These are phyloP conservation scores for Fraxinus angustifolia DNA, from an alignment of 305 asterid species.

Conservation along the genomic window DNA sequence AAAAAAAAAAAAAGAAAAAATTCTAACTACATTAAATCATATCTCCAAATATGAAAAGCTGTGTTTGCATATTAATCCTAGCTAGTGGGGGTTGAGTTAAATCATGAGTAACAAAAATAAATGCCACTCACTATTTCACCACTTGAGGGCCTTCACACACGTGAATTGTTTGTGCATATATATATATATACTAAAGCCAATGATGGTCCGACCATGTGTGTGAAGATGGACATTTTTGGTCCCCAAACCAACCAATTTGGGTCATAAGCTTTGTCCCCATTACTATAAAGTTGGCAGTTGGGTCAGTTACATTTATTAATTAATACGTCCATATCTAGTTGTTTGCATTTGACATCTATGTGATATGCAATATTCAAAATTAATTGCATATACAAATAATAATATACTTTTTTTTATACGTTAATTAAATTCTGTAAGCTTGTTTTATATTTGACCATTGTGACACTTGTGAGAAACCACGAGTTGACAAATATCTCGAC, in stretches of 20 bases:
- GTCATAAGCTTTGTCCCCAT: conserved; percentile 10
- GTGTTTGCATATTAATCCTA: conserved; percentile 1
- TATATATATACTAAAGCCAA: background rate
- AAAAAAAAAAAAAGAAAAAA: too few species aligned
- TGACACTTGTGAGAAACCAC: background rate
- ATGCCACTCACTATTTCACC: conserved; percentile 5
- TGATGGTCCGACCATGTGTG: conserved; percentile 55
- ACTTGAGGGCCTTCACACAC: conserved; percentile 17
- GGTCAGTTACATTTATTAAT: background rate
- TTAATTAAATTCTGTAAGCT: too few species aligned
- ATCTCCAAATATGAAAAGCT: conserved; percentile 9
- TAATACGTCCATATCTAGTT: background rate
- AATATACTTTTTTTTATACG: too few species aligned
- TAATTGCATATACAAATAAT: too few species aligned
- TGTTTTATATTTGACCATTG: background rate
- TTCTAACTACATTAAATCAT: background rate
- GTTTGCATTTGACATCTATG: background rate
- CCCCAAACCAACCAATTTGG: conserved; percentile 21
- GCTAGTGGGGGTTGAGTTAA: conserved; percentile 5
- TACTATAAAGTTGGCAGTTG: background rate
- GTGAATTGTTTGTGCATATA: conserved; percentile 13
- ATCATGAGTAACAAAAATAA: background rate
- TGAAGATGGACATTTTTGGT: conserved; percentile 32
- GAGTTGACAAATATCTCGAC: background rate
- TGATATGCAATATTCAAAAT: background rate